Conservation (phyloP, 768 basidiomycete species). For the Agrocybe praecox region DNA sequence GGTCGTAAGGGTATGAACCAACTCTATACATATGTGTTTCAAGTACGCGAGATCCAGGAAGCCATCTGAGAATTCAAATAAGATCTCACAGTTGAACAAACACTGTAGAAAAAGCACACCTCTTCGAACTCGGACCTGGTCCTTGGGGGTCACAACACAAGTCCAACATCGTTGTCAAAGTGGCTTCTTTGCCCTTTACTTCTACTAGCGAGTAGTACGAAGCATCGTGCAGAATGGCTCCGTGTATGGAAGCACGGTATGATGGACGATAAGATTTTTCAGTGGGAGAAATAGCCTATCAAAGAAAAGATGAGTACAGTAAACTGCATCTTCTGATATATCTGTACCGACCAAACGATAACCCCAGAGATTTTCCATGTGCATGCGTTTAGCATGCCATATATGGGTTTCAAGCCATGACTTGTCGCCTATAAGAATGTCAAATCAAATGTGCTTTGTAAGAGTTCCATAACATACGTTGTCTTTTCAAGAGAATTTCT, state of each 20-base stretch:
- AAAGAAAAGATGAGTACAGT: not conserved
- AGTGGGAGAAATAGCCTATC: slow-evolving; percentile 80
- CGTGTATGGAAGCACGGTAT: slow-evolving; percentile 84
- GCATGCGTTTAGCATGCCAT: slow-evolving; percentile 97
- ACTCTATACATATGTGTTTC: slow-evolving; percentile 70
- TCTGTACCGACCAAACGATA: slow-evolving; percentile 66
- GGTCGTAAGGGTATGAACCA: slow-evolving; percentile 63
- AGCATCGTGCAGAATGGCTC: slow-evolving; percentile 87
- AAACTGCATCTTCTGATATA: not conserved
- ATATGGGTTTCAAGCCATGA: slow-evolving; percentile 95
- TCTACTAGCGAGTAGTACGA: slow-evolving; percentile 83
- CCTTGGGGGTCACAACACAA: slow-evolving; percentile 67
- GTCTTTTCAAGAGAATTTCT: slow-evolving; percentile 66
- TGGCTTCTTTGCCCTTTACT: slow-evolving; percentile 61
- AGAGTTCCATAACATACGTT: slow-evolving; percentile 52
- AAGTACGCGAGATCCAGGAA: slow-evolving; percentile 64
- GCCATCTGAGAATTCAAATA: slow-evolving; percentile 45
- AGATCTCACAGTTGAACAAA: not conserved
- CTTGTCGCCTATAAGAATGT: slow-evolving; percentile 63
- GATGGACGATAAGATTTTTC: slow-evolving; percentile 93
- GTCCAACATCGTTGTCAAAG: slow-evolving; percentile 55
- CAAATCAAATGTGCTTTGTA: not conserved
- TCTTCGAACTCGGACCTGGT: slow-evolving; percentile 56
- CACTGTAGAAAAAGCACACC: slow-evolving; percentile 39
- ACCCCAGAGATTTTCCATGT: slow-evolving; percentile 93